Percentiles rank a stretch among this genome's conserved stretches.
phyloP scores from a whole-genome alignment of 1,139 yeast genomes.

The Scheffersomyces segobiensis region DNA sequence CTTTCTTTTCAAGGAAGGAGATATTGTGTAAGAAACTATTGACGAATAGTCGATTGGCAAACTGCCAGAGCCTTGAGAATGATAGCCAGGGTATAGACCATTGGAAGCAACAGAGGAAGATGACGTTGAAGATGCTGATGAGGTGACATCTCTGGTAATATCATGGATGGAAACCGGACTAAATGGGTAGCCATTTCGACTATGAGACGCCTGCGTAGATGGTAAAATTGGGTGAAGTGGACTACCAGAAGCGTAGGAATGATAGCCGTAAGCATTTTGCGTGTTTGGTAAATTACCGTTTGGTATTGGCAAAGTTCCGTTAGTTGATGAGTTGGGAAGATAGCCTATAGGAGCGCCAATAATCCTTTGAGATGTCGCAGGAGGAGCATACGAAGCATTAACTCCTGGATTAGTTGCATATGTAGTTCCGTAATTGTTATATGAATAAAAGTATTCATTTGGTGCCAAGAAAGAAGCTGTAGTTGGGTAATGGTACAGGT shows the following conservation, averaged over 20 bases:
- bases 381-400: slow-evolving; percentile 1
- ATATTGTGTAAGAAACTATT: slow-evolving; percentile 37
- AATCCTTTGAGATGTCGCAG: slow-evolving; percentile 3
- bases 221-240: not conserved
- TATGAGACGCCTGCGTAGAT: not conserved
- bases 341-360: slow-evolving; percentile 3
- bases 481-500: not conserved
- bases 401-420: not conserved
- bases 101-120: not conserved
- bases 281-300: not conserved
- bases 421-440: slow-evolving; percentile 5
- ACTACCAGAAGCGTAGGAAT: not conserved
- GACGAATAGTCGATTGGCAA: slow-evolving; percentile 36
- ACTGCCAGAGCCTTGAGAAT: not conserved
- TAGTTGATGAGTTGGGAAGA: slow-evolving; percentile 4
- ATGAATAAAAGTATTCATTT: slow-evolving; percentile 5
- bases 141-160: not conserved
- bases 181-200: not conserved
- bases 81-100: not conserved
- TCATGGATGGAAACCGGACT: slow-evolving; percentile 1
- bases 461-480: not conserved
- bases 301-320: not conserved
- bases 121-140: not conserved
- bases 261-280: not conserved
- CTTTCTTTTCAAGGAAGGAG: slow-evolving; percentile 37